Conservation (phyloP, 495 filamentous ascomycete genomes). For the Mycothermus thermophilus region DNA sequence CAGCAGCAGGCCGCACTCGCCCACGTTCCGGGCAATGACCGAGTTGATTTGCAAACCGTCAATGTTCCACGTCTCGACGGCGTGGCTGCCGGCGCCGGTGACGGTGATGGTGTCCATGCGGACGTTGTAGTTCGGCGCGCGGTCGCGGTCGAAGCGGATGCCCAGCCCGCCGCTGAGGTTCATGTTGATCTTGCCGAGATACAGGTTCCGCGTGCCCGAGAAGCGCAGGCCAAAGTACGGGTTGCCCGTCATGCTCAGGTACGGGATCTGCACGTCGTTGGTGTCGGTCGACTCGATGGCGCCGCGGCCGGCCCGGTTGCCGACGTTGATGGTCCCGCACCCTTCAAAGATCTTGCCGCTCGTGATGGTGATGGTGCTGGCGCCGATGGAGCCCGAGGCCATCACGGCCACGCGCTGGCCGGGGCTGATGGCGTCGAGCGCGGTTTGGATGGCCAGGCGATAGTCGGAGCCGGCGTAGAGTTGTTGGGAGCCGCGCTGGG, state of each 20-base stretch:
- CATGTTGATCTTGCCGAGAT: slow-evolving; percentile 30
- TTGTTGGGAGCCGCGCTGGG: slow-evolving; percentile 16
- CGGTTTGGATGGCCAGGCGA: slow-evolving; percentile 29
- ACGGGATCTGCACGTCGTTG: slow-evolving; percentile 27
- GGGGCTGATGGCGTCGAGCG: slow-evolving; percentile 34
- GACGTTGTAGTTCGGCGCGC: slow-evolving; percentile 28
- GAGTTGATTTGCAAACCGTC: slow-evolving; percentile 26
- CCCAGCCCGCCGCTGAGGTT: slow-evolving; percentile 31
- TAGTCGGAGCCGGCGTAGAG: slow-evolving; percentile 33
- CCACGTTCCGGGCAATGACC: slow-evolving; percentile 31
- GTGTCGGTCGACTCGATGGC: slow-evolving; percentile 29
- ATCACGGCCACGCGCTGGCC: slow-evolving; percentile 46
- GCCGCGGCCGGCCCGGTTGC: slow-evolving; percentile 24
- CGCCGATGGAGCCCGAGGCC: slow-evolving; percentile 42
- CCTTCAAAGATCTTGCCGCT: slow-evolving; percentile 35
- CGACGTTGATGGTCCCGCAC: slow-evolving; percentile 35
- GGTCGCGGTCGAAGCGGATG: slow-evolving; percentile 35
- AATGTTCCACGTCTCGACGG: slow-evolving; percentile 36
- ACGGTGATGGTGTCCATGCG: slow-evolving; percentile 30
- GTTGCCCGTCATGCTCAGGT: slow-evolving; percentile 32
- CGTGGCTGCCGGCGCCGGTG: slow-evolving; percentile 31
- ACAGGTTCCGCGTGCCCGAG: slow-evolving; percentile 25
- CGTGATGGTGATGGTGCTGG: slow-evolving; percentile 34
- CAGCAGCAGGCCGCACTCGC: slow-evolving; percentile 31
- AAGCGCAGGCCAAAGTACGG: slow-evolving; percentile 35